phyloP scores from a whole-genome alignment of 148 eudicot genomes.

The Salicornia ramosissima region DNA sequence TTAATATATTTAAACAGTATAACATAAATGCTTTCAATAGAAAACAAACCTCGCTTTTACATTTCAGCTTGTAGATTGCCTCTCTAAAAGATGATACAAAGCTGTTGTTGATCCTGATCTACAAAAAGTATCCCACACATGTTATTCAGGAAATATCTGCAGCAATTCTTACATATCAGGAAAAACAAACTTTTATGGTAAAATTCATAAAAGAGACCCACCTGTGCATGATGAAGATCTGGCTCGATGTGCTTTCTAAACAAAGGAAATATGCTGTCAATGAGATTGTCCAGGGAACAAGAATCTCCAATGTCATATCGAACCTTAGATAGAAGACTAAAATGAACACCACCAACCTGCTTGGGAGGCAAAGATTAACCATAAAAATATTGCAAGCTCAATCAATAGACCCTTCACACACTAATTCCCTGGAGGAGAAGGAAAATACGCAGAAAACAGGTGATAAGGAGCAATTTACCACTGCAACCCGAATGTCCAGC shows the following conservation, averaged over 20 bases:
- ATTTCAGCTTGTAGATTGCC: constrained; percentile 97
- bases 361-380: background rate
- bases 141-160: background rate
- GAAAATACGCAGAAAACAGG: background rate
- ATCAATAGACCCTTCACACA: background rate
- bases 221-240: constrained; percentile 99
- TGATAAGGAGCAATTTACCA: constrained; percentile 52
- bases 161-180: background rate
- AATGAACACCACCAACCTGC: constrained; percentile 99
- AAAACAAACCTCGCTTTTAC: constrained; percentile 82
- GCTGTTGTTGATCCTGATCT: constrained; percentile 98
- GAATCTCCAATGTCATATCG: constrained; percentile 96
- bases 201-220: constrained; percentile 21
- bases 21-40: background rate
- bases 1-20: background rate
- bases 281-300: constrained; percentile 84
- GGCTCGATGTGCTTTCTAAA: constrained; percentile 98
- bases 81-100: constrained; percentile 96
- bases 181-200: background rate
- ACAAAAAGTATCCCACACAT: constrained; percentile 36
- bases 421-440: background rate
- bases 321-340: constrained; percentile 98
- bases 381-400: background rate
- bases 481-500: constrained; percentile 98
- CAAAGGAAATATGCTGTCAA: constrained; percentile 96